Percentiles rank a stretch among this genome's conserved stretches.
These are phyloP conservation scores for Suillus paluster DNA, from an alignment of 768 basidiomycete species.

Conservation along the genomic window DNA sequence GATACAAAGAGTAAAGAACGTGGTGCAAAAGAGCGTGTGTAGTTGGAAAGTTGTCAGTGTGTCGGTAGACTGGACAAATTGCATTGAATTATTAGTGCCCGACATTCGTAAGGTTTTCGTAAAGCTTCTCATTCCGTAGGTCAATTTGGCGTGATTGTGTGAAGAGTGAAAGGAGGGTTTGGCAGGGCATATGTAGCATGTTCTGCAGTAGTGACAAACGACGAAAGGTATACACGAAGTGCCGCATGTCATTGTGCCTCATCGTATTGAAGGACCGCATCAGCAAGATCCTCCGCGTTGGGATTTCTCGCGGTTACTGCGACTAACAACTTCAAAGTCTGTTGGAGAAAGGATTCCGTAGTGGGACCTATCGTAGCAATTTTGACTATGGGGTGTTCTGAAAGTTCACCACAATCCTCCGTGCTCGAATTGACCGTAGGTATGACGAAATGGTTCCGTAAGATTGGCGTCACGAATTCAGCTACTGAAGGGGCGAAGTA, in stretches of 20 bases:
- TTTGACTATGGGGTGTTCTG: slow-evolving; percentile 23
- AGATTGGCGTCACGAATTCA: slow-evolving; percentile 53
- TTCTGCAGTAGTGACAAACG: background rate
- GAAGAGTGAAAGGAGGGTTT: background rate
- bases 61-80: background rate
- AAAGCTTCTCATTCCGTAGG: slow-evolving; percentile 1
- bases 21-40: slow-evolving; percentile 19
- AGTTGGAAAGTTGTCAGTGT: slow-evolving; percentile 3
- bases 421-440: slow-evolving; percentile 14
- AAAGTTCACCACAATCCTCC: background rate
- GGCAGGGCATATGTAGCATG: background rate
- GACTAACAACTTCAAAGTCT: slow-evolving; percentile 51
- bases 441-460: slow-evolving; percentile 52
- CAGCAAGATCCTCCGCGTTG: slow-evolving; percentile 52
- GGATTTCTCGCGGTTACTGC: slow-evolving; percentile 62
- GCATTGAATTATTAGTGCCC: slow-evolving; percentile 7
- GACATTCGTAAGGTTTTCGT: slow-evolving; percentile 8
- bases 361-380: slow-evolving; percentile 75
- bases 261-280: slow-evolving; percentile 31
- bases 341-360: slow-evolving; percentile 54
- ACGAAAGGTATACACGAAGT: background rate
- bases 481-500: slow-evolving; percentile 80
- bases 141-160: slow-evolving; percentile 12
- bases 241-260: slow-evolving; percentile 4
- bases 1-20: slow-evolving; percentile 19